These are phyloP conservation scores for Citrullus colocynthis DNA, from an alignment of 306 rosid genomes.

Conservation along the genomic window DNA sequence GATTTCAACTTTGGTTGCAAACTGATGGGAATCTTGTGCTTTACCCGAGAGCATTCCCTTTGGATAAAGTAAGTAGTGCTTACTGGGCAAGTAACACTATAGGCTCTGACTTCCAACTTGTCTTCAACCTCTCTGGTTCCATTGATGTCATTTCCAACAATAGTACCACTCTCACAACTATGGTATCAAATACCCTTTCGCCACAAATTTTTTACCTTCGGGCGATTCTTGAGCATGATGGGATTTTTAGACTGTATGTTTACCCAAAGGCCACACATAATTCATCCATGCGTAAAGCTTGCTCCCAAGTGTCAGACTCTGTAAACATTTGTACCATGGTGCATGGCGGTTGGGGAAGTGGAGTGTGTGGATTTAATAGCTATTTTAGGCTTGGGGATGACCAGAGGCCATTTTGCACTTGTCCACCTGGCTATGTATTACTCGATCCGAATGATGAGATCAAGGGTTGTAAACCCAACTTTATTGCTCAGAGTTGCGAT, in stretches of 20 bases:
- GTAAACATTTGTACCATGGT: conserved; percentile 4
- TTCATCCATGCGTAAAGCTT: neutral
- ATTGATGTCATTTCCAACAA: conserved; percentile 4
- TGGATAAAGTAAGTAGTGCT: neutral
- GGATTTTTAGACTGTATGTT: conserved; percentile 9
- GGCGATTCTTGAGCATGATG: conserved; percentile 42
- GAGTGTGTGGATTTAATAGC: conserved; percentile 28
- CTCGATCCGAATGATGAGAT: conserved; percentile 21
- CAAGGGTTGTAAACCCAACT: conserved; percentile 23
- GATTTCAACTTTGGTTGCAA: conserved; percentile 24
- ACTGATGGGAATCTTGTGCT: conserved; percentile 9
- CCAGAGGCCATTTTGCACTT: conserved; percentile 11
- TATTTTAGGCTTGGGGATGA: neutral
- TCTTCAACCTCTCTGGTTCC: conserved; percentile 26
- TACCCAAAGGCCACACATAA: neutral
- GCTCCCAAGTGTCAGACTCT: neutral
- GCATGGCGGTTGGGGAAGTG: neutral
- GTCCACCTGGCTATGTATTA: conserved; percentile 14
- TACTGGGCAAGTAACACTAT: neutral
- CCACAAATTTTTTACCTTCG: conserved; percentile 21
- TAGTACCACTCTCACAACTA: conserved; percentile 4
- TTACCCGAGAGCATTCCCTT: conserved; percentile 25
- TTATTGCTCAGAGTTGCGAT: conserved; percentile 21
- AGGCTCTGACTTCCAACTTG: neutral
- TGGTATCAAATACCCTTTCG: neutral